Percentiles rank a stretch among this genome's conserved stretches.
Conservation (phyloP, 306 rosid species). For the Medicago lupulina region DNA sequence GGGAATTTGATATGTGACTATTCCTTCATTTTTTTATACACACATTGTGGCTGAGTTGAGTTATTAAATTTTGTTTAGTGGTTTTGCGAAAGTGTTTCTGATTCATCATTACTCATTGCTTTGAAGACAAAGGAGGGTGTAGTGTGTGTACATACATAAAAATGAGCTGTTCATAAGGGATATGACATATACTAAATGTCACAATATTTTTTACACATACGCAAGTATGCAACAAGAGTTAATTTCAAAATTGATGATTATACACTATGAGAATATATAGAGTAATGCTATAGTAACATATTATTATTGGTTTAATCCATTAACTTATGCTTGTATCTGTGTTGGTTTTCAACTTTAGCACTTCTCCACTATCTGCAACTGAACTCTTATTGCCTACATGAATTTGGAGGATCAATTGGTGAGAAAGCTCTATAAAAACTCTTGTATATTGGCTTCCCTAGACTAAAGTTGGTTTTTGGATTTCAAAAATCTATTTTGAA, state of each 20-base stretch:
- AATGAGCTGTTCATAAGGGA: neutral
- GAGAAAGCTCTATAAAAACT: neutral
- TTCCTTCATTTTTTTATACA: neutral
- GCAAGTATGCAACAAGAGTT: neutral
- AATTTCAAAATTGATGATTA: slow-evolving; percentile 1
- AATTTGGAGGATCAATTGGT: too few species aligned
- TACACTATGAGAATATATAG: neutral
- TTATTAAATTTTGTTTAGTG: neutral
- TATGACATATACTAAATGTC: neutral
- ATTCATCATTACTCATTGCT: neutral
- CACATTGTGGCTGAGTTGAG: neutral
- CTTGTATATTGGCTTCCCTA: neutral
- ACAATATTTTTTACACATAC: neutral
- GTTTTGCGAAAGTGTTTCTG: neutral
- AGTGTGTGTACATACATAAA: slow-evolving; percentile 2
- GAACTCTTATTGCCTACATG: neutral
- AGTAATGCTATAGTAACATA: neutral
- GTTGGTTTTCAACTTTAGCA: neutral
- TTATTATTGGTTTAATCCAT: neutral
- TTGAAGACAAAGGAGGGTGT: neutral
- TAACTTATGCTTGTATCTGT: neutral
- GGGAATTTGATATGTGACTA: neutral
- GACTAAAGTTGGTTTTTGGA: too few species aligned
- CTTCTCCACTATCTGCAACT: neutral
- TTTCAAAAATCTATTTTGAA: too few species aligned